Evolutionary conservation across 345 rosid genomes (phyloP), one percentile per base, ranked within the genome.

Genomic region (Eucalyptus guilfoylei): DNA sequence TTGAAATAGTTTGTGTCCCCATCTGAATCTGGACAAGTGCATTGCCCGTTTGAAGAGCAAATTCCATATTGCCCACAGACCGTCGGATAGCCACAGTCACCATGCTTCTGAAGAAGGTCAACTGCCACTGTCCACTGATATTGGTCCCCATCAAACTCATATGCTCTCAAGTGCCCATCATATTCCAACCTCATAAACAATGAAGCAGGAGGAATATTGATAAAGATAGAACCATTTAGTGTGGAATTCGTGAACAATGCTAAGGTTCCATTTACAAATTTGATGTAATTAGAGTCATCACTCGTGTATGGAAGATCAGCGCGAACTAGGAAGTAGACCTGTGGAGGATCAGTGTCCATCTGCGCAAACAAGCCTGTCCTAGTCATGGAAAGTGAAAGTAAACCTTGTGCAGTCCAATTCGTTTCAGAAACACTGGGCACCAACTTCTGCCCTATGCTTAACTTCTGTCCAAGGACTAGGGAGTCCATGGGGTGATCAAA

Each of bases 141-240:
- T 28, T 2, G 23, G 19, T 4, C 5, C 93, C 89, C 60, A 42
- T 72, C 45, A 72, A 72, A 72, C 45, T 87, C 88, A 30, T 92
- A 88, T 45, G 89, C 90, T 72, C 60, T 88, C 32, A 92, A 89
- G 80, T 90, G 90, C 14, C 94, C 93, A 86, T 92, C 93, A 44
- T 83, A 26, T 23, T 60, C 90, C 72, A 92, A 80, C 44, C 86
- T 90, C 67, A 91, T 49, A 80, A 86, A 89, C 30, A 81, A 88
- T 26, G 87, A 48, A 49, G 88, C 87, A 28, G 87, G 32, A 11
- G 88, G 44, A 50, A 50, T 21, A 47, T 45, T 0, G 34, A 5
- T 12, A 42, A 81, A 8, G 34, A 83, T 9, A 10, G 30, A 3
- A 3, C 28, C 67, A 69, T 87, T 6, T 67, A 1, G 26, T 1